Conservation (phyloP, 2,329 filamentous ascomycete genomes). For the Fusarium anguioides region DNA sequence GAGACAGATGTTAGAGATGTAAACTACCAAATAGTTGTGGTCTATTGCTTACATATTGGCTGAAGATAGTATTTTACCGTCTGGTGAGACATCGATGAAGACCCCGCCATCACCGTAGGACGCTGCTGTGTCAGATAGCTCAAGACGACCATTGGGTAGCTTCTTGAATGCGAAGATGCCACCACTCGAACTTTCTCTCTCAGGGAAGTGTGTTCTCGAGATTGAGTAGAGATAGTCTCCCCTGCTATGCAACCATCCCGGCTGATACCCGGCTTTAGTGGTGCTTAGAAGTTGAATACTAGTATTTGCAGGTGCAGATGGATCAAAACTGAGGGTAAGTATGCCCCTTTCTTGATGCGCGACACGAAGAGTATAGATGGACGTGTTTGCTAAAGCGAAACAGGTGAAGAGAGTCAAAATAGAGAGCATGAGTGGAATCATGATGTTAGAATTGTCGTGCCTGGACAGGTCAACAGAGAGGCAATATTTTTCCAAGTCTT, state of each 20-base stretch:
- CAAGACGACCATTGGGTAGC: background rate
- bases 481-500: no score
- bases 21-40: no score
- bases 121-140: background rate
- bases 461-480: no score
- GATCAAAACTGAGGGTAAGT: background rate
- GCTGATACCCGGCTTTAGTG: background rate
- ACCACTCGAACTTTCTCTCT: background rate
- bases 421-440: background rate
- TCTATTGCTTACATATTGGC: background rate
- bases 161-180: constrained; percentile 4
- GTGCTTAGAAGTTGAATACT: background rate
- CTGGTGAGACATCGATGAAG: background rate
- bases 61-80: background rate
- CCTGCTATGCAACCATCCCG: background rate
- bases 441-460: no score
- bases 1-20: background rate
- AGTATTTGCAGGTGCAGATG: background rate
- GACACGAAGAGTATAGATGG: background rate
- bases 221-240: background rate
- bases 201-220: background rate
- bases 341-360: constrained; percentile 1
- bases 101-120: constrained; percentile 1
- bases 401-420: background rate
- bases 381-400: background rate